A percentile compares a stretch with the other conserved stretches of the same genome.
Conservation (phyloP, 768 basidiomycete genomes). For the Termitomyces titanicus region DNA sequence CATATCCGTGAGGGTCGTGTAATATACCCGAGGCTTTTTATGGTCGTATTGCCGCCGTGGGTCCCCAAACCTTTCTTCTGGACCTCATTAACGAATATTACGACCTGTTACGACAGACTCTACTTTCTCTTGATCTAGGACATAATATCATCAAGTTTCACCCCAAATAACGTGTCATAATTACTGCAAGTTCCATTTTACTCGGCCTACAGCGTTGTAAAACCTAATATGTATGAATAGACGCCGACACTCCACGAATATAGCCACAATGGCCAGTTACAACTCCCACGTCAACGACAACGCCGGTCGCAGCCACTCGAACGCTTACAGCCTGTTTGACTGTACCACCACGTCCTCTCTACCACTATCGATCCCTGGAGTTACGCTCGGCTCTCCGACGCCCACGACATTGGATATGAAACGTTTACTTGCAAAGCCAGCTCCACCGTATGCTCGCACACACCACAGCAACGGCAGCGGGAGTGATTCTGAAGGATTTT, state of each 20-base stretch:
- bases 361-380: neutral
- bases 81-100: too few relatives aligned
- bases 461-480: conserved; percentile 10
- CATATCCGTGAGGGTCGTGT: too few relatives aligned
- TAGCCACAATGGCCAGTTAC: neutral
- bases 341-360: neutral
- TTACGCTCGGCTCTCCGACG: neutral
- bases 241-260: neutral
- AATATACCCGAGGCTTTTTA: too few relatives aligned
- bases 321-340: neutral
- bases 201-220: too few relatives aligned
- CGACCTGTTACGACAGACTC: too few relatives aligned
- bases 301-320: neutral
- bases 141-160: too few relatives aligned
- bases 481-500: conserved; percentile 17
- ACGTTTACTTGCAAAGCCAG: conserved; percentile 20
- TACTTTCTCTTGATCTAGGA: too few relatives aligned
- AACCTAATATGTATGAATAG: neutral
- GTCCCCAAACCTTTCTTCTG: too few relatives aligned
- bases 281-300: neutral
- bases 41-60: too few relatives aligned
- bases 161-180: too few relatives aligned
- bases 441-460: conserved; percentile 12
- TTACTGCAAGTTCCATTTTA: too few relatives aligned
- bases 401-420: conserved; percentile 13